Evolutionary conservation across 257 asterid genomes (phyloP), one percentile per base, ranked within the genome.

Genomic region (Vinca minor): DNA sequence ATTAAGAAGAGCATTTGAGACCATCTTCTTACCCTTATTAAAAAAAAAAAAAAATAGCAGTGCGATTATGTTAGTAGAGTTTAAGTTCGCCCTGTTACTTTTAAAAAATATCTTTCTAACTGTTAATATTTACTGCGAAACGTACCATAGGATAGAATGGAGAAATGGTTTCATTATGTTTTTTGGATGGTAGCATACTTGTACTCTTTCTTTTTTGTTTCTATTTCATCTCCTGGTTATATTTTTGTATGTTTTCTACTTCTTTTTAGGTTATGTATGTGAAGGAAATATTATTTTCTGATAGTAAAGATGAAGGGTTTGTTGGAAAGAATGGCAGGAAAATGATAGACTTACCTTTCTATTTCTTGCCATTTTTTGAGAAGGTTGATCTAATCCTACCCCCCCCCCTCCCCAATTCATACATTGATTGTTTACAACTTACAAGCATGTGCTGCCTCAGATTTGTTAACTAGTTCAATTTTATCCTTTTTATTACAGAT

Each of bases 311-410:
- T 73, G 56, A 63, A 61, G 85, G 78, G 44, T 38, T 71, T 53
- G 65, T 80, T 3, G 97, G 85, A 34, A 89, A 69, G 71, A 81
- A 77, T 76, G 97, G 96, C 69, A 78, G 81, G 70, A 74, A 85
- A 0, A 87, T 92, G 98, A 89, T 92, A n/a, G 96, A 77, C 77
- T 36, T 81, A 80, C 68, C 76, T 92, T 46, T 89, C 96, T 36
- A 77, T 87, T 73, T 74, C 88, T 79, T 92, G 62, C 88, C 98
- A 20, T 89, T 84, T 74, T 85, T 92, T 71, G 91, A 92, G 71
- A 92, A 89, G 97, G 98, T 89, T 71, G 38, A 65, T 69, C 21
- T 35, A 18, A 56, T 57, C 35, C 6, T 42, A 52, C 68, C 20
- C 29, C 8, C 46, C 56, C 44, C 18, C 26, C 26, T 20, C 14